phyloP scores from a whole-genome alignment of 176 grass and related monocot species.

The Avena insularis region DNA sequence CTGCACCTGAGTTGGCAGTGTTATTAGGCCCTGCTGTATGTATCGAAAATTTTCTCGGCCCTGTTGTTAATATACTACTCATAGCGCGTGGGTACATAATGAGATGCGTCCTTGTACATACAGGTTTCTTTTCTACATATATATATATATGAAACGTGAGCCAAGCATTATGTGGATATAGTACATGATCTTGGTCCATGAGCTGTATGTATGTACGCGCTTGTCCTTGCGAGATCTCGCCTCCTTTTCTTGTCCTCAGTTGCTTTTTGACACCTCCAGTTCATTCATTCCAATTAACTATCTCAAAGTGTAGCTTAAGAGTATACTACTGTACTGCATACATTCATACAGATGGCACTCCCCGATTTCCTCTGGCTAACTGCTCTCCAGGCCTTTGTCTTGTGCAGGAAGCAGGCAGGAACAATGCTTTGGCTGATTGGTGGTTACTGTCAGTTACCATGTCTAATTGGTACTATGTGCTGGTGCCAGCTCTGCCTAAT shows the following conservation, averaged over 20 bases:
- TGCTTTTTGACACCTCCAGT: constrained; percentile 28
- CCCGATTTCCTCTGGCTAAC: background rate
- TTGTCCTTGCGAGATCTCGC: constrained; percentile 39
- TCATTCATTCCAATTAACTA: constrained; percentile 43
- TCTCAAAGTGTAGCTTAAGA: background rate
- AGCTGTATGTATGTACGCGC: constrained; percentile 47
- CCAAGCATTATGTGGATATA: constrained; percentile 43
- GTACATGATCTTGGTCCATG: constrained; percentile 38
- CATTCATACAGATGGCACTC: constrained; percentile 38
- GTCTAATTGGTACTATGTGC: background rate
- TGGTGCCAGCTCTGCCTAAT: constrained; percentile 43
- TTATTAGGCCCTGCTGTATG: constrained; percentile 33
- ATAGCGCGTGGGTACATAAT: constrained; percentile 51
- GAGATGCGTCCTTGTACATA: constrained; percentile 72
- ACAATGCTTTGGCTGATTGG: constrained; percentile 29
- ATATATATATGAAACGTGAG: constrained; percentile 48
- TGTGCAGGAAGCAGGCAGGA: constrained; percentile 17
- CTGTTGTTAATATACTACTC: constrained; percentile 54
- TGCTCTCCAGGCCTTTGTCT: background rate
- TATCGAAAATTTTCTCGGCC: constrained; percentile 55
- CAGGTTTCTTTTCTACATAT: constrained; percentile 49
- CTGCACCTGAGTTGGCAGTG: constrained; percentile 48
- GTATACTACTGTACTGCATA: background rate
- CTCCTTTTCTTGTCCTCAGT: constrained; percentile 21
- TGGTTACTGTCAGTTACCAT: constrained; percentile 18